Percentiles rank a stretch among this genome's conserved stretches.
Evolutionary conservation across 2,329 filamentous ascomycete species (phyloP).

Genomic region (Xylariaceae sp.): DNA sequence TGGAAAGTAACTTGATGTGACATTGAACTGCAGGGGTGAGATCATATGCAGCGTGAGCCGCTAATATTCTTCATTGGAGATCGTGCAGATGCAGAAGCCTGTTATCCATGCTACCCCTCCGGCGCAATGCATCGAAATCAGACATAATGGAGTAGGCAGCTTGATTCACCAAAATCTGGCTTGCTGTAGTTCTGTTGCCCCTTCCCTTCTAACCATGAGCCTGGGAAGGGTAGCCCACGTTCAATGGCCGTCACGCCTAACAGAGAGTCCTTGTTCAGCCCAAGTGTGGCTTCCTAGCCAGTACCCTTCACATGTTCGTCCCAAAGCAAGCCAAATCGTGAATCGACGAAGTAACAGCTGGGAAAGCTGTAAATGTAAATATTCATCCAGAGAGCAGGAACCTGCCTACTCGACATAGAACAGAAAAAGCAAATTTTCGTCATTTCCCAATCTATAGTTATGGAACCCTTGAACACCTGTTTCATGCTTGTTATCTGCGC

Average conservation of each 20-base stretch:
- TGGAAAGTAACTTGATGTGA: neutral
- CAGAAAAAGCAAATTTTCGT: constrained; percentile 13
- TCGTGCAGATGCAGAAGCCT: constrained; percentile 19
- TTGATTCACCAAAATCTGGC: too few species aligned
- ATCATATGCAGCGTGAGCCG: constrained; percentile 25
- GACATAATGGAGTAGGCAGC: constrained; percentile 1
- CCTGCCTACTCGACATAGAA: constrained; percentile 20
- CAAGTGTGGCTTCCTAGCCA: constrained; percentile 4
- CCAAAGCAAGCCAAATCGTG: constrained; percentile 17
- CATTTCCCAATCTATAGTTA: constrained; percentile 28
- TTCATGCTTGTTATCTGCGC: constrained; percentile 25
- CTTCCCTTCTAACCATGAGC: neutral
- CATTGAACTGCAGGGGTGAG: neutral
- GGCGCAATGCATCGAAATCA: constrained; percentile 9
- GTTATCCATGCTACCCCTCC: constrained; percentile 20
- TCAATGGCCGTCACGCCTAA: constrained; percentile 1
- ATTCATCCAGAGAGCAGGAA: constrained; percentile 17
- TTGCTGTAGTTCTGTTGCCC: neutral
- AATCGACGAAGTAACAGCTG: constrained; percentile 12
- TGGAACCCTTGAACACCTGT: constrained; percentile 26
- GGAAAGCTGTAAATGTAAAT: constrained; percentile 2
- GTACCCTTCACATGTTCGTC: neutral
- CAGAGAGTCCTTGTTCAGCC: constrained; percentile 3
- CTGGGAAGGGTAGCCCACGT: neutral
- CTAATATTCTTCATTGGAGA: constrained; percentile 28